Evolutionary conservation across 2,329 filamentous ascomycete genomes (phyloP).

Genomic region (Colletotrichum camelliae): DNA sequence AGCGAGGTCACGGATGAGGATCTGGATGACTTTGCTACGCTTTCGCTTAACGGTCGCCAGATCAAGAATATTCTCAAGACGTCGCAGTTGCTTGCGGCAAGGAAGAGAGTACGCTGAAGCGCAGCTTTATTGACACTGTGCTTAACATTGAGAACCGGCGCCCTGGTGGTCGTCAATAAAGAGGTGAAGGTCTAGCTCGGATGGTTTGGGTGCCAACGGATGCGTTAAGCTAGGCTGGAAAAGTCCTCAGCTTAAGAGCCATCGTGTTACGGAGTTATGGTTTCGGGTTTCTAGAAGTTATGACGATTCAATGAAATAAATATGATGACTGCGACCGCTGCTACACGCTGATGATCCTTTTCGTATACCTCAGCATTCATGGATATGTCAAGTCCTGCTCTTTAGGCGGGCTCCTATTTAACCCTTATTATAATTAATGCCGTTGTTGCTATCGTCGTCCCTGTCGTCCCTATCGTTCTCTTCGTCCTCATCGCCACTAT

Average conservation of each 20-base stretch:
- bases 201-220: not conserved
- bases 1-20: constrained; percentile 31
- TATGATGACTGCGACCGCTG: not conserved
- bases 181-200: not conserved
- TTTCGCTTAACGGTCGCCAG: constrained; percentile 51
- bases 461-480: too few species aligned
- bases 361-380: accelerated
- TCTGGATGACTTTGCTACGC: constrained; percentile 38
- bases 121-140: constrained; percentile 17
- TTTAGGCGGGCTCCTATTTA: accelerated
- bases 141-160: constrained; percentile 18
- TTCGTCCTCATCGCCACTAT: not conserved
- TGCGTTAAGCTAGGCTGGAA: not conserved
- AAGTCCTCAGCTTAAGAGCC: not conserved
- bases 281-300: not conserved
- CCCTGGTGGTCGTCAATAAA: not conserved
- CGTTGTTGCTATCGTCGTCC: too few species aligned
- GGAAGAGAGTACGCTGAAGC: constrained; percentile 28
- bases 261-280: not conserved
- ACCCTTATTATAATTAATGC: too few species aligned
- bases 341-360: not conserved
- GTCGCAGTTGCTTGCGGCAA: constrained; percentile 51
- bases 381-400: not conserved
- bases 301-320: not conserved
- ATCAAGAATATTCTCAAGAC: constrained; percentile 54